Evolutionary conservation across 2,329 filamentous ascomycete species (phyloP), one percentile per base, ranked within the genome.

Genomic region (Thielaviopsis populi): DNA sequence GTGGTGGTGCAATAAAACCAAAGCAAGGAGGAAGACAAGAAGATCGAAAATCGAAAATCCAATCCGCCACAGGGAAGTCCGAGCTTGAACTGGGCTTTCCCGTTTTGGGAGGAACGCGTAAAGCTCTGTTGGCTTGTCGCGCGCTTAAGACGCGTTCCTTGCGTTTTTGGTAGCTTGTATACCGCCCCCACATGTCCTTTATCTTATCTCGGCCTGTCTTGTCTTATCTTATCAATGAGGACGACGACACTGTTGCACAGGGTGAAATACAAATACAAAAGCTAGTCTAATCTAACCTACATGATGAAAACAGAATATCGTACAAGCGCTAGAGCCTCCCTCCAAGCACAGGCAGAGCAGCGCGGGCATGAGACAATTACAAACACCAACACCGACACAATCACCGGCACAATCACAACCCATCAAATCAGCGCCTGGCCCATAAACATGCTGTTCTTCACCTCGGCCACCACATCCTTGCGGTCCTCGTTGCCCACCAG

Each of bases 401-500:
- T 19, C 22, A 48, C 46, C 19, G 22, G 22, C 24, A 50, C 58
- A 43, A 56, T 5, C 30, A 46, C 42, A 56, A 13, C 2, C 22
- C 22, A 30, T 69, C 80, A 90, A 65, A 91, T 87, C 70, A 91
- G 76, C 48, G 88, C 87, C 72, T 90, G 85, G 60, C 88, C 88
- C 76, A 84, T 87, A 71, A 85, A 91, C 88, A 91, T 91, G 68
- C 85, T 94, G 71, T 94, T 87, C 74, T 89, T 87, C 24, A 99
- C 91, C 74, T 97, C 94, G 41, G 85, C 84, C 41, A 97, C 91
- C 37, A 97, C 83, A 74, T 97, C 92, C 71, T 87, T 88, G 62
- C 94, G 80, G 73, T 97, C 94, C 67, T 91, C 83, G 73, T 88
- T 92, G 67, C 91, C 92, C 1, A 96, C 89, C 42, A 99, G 77